A percentile compares a stretch with the other conserved stretches of the same genome.
These are phyloP conservation scores for Amanita muscaria DNA, from an alignment of 768 basidiomycete species.

Conservation along the genomic window DNA sequence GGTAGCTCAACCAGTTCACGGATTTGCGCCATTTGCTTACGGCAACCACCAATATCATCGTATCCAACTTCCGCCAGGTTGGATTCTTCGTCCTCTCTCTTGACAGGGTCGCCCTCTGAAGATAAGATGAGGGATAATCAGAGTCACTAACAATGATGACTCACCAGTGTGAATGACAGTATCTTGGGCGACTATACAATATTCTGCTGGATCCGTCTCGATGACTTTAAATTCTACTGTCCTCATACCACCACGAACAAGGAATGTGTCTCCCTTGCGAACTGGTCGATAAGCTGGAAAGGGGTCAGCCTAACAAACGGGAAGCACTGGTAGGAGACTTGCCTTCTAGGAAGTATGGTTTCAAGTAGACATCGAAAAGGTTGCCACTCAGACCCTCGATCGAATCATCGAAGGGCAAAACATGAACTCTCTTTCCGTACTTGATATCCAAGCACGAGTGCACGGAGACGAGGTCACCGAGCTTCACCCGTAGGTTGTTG, in stretches of 20 bases:
- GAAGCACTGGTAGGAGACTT: too few relatives aligned
- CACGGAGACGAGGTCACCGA: slow-evolving; percentile 92
- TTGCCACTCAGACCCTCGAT: slow-evolving; percentile 97
- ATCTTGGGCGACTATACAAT: slow-evolving; percentile 98
- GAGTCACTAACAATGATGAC: slow-evolving; percentile 13
- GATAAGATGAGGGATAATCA: slow-evolving; percentile 12
- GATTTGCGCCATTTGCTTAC: slow-evolving; percentile 99
- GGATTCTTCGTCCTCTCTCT: slow-evolving; percentile 96
- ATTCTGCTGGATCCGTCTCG: slow-evolving; percentile 96
- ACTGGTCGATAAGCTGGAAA: slow-evolving; percentile 80
- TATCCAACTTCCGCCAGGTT: slow-evolving; percentile 97
- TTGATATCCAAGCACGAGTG: slow-evolving; percentile 97
- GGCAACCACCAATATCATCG: slow-evolving; percentile 98
- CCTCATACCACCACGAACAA: slow-evolving; percentile 96
- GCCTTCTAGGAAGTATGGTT: slow-evolving; percentile 98
- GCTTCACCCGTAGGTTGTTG: slow-evolving; percentile 95
- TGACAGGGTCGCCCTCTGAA: slow-evolving; percentile 94
- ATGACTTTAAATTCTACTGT: slow-evolving; percentile 99
- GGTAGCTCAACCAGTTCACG: slow-evolving; percentile 98
- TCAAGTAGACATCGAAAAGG: slow-evolving; percentile 97
- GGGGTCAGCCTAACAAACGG: slow-evolving; percentile 8
- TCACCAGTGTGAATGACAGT: slow-evolving; percentile 90
- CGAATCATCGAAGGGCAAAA: slow-evolving; percentile 97
- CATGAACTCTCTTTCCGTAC: slow-evolving; percentile 96
- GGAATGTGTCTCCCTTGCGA: slow-evolving; percentile 97